These are phyloP conservation scores for Cicer bijugum DNA, from an alignment of 306 rosid species.

Conservation along the genomic window DNA sequence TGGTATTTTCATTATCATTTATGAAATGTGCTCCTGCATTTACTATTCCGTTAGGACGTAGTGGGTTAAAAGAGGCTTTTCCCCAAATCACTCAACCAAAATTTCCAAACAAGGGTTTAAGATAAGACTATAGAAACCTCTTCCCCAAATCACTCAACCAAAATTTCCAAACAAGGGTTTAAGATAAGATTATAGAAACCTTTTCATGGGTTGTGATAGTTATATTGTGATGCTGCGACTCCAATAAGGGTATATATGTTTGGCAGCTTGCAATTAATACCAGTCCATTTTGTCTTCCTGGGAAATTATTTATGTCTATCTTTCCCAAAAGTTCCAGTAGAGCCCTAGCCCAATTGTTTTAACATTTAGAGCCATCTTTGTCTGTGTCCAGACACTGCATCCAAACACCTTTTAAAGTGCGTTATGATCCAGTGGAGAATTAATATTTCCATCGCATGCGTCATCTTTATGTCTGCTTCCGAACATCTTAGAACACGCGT, in stretches of 20 bases:
- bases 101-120: constrained; percentile 14
- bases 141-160: background rate
- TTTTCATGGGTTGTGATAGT: background rate
- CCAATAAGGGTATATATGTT: background rate
- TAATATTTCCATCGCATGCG: background rate
- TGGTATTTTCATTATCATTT: constrained; percentile 7
- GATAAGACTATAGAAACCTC: background rate
- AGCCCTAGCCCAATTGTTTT: background rate
- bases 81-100: background rate
- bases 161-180: constrained; percentile 13
- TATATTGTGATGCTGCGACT: background rate
- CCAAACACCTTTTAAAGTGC: background rate
- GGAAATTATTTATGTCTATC: constrained; percentile 5
- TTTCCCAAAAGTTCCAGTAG: background rate
- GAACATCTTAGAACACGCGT: background rate
- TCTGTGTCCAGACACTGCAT: background rate
- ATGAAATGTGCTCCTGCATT: constrained; percentile 29
- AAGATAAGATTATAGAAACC: background rate
- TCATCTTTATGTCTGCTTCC: background rate
- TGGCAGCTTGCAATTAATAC: constrained; percentile 1
- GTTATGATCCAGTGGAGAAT: background rate
- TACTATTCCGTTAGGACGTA: background rate
- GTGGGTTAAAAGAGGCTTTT: background rate
- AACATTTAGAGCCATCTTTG: background rate
- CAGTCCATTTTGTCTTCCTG: background rate